phyloP scores from a whole-genome alignment of 2,329 filamentous ascomycete genomes.

The Akanthomyces uredinophilus region DNA sequence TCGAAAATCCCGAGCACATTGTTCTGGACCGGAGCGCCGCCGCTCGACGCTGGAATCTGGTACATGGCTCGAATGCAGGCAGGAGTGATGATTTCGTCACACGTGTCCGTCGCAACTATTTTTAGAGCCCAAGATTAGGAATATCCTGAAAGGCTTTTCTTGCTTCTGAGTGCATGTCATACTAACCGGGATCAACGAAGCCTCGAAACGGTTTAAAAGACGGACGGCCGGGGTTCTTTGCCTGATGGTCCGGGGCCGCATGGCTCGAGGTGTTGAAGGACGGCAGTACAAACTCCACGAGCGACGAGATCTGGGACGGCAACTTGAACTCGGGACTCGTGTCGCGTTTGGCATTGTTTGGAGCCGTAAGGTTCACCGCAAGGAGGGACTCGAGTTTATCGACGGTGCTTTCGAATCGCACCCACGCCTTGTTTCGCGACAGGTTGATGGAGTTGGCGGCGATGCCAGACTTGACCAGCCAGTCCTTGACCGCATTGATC shows the following conservation, averaged over 20 bases:
- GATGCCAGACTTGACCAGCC: slow-evolving; percentile 50
- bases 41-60: slow-evolving; percentile 25
- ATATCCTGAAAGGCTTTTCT: no score
- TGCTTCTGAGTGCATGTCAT: not conserved
- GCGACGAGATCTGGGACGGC: slow-evolving; percentile 29
- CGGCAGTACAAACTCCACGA: slow-evolving; percentile 36
- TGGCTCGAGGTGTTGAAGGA: not conserved
- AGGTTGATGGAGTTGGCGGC: slow-evolving; percentile 39
- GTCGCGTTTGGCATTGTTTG: slow-evolving; percentile 27
- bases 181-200: not conserved
- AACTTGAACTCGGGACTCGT: slow-evolving; percentile 30
- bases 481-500: slow-evolving; percentile 45
- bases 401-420: slow-evolving; percentile 16
- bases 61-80: slow-evolving; percentile 47
- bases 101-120: slow-evolving; percentile 22
- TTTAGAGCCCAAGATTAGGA: not conserved
- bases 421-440: slow-evolving; percentile 43
- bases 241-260: not conserved
- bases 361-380: not conserved
- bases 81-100: slow-evolving; percentile 50
- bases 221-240: not conserved
- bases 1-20: slow-evolving; percentile 40
- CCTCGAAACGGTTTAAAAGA: not conserved
- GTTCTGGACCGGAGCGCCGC: slow-evolving; percentile 6
- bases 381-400: slow-evolving; percentile 25